These are phyloP conservation scores for Saccharum spontaneum DNA, from an alignment of 176 grass and related monocot genomes.

Conservation along the genomic window DNA sequence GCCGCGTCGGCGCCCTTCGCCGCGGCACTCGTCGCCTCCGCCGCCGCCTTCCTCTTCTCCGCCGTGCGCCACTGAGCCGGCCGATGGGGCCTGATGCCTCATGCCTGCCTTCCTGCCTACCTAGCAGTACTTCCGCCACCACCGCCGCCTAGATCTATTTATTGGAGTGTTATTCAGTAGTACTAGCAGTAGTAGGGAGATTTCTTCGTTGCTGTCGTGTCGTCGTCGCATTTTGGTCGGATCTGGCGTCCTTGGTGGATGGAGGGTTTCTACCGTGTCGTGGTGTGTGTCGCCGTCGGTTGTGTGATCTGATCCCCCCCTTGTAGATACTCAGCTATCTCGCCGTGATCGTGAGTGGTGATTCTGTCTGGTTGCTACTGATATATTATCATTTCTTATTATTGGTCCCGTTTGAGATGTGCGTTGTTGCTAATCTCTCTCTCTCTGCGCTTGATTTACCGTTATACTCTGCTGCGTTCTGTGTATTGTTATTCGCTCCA, in stretches of 20 bases:
- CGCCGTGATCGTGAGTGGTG: neutral
- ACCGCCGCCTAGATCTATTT: conserved; percentile 42
- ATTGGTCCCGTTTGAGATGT: neutral
- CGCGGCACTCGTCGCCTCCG: conserved; percentile 46
- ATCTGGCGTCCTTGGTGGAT: conserved; percentile 16
- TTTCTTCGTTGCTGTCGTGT: conserved; percentile 33
- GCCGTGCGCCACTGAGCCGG: conserved; percentile 50
- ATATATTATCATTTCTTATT: neutral
- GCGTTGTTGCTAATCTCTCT: neutral
- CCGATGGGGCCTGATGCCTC: neutral
- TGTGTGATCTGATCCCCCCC: neutral
- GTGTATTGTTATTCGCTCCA: too few relatives aligned
- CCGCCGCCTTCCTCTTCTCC: conserved; percentile 53
- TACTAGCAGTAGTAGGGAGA: neutral
- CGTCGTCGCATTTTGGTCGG: conserved; percentile 48
- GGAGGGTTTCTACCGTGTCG: neutral
- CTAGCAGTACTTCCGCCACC: neutral
- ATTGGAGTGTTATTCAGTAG: neutral
- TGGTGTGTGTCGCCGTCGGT: neutral
- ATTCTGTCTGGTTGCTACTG: neutral
- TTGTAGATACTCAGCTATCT: conserved; percentile 40
- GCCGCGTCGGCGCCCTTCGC: conserved; percentile 30
- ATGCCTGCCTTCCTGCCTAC: neutral
- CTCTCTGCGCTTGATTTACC: neutral
- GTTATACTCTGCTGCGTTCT: neutral